Evolutionary conservation across 1,139 yeast species (phyloP).

Genomic region (Geotrichum phurueaensis): DNA sequence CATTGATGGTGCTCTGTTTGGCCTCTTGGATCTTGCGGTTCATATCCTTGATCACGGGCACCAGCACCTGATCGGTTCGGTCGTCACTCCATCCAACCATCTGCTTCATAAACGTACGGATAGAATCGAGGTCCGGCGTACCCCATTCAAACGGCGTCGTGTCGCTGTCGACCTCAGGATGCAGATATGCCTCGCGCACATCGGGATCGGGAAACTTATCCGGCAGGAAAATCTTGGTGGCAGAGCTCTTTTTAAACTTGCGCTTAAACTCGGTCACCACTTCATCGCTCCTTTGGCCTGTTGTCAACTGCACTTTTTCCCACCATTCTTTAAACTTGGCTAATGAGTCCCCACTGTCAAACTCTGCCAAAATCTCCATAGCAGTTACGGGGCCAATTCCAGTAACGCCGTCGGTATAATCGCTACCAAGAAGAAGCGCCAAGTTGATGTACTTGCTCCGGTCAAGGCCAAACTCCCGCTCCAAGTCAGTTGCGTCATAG

Average conservation of each 20-base stretch:
- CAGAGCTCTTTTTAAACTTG: slow-evolving; percentile 50
- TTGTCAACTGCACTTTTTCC: slow-evolving; percentile 40
- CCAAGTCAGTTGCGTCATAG: slow-evolving; percentile 58
- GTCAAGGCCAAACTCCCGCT: slow-evolving; percentile 56
- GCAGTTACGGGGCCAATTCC: slow-evolving; percentile 94
- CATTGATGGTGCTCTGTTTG: neutral
- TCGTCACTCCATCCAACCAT: slow-evolving; percentile 32
- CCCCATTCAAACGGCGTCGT: slow-evolving; percentile 84
- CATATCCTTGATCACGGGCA: slow-evolving; percentile 82
- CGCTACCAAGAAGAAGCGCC: slow-evolving; percentile 84
- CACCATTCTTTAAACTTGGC: slow-evolving; percentile 53
- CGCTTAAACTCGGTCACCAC: slow-evolving; percentile 31
- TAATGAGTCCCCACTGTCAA: slow-evolving; percentile 42
- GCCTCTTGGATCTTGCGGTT: slow-evolving; percentile 34
- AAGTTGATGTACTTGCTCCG: slow-evolving; percentile 63
- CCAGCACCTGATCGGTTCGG: slow-evolving; percentile 72
- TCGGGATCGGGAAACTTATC: slow-evolving; percentile 62
- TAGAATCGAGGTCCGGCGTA: slow-evolving; percentile 71
- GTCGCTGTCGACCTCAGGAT: slow-evolving; percentile 82
- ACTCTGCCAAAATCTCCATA: slow-evolving; percentile 88
- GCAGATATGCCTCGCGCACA: slow-evolving; percentile 65
- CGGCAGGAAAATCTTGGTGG: slow-evolving; percentile 60
- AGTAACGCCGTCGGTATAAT: slow-evolving; percentile 84
- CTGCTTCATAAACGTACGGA: slow-evolving; percentile 41
- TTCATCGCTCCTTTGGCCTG: slow-evolving; percentile 16